These are phyloP conservation scores for Chrysanthemum lavandulifolium DNA, from an alignment of 129 eudicot genomes.

Conservation along the genomic window DNA sequence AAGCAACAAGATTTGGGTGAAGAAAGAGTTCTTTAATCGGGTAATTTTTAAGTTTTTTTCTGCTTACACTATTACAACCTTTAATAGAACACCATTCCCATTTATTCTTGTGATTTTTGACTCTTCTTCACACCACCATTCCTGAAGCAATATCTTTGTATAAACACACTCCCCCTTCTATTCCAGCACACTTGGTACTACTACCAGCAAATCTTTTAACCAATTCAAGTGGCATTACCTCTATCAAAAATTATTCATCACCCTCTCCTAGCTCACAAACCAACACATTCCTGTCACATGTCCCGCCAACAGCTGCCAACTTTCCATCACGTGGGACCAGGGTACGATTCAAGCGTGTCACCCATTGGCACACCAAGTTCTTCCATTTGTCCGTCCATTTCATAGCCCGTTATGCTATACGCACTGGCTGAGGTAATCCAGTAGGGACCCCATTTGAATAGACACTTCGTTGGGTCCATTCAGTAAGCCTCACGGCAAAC, in stretches of 20 bases:
- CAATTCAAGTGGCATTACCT: slow-evolving; percentile 45
- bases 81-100: slow-evolving; percentile 55
- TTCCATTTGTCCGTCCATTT: slow-evolving; percentile 51
- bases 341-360: slow-evolving; percentile 61
- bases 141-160: slow-evolving; percentile 50
- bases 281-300: slow-evolving; percentile 28
- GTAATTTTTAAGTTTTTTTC: slow-evolving; percentile 31
- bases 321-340: slow-evolving; percentile 49
- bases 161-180: slow-evolving; percentile 38
- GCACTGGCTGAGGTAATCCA: slow-evolving; percentile 83
- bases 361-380: slow-evolving; percentile 65
- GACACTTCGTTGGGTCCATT: slow-evolving; percentile 79
- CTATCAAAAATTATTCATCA: slow-evolving; percentile 43
- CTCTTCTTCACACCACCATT: slow-evolving; percentile 55
- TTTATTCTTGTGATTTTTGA: slow-evolving; percentile 18
- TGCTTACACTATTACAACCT: slow-evolving; percentile 42
- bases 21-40: slow-evolving; percentile 57
- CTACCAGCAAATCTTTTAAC: slow-evolving; percentile 35
- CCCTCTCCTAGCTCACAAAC: slow-evolving; percentile 60
- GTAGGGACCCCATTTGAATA: slow-evolving; percentile 43
- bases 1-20: slow-evolving; percentile 54
- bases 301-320: slow-evolving; percentile 49
- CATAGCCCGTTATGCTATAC: slow-evolving; percentile 68
- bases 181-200: slow-evolving; percentile 40
- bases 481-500: slow-evolving; percentile 68